Conservation (phyloP, 2,329 filamentous ascomycete species). For the Ascochyta fabae region DNA sequence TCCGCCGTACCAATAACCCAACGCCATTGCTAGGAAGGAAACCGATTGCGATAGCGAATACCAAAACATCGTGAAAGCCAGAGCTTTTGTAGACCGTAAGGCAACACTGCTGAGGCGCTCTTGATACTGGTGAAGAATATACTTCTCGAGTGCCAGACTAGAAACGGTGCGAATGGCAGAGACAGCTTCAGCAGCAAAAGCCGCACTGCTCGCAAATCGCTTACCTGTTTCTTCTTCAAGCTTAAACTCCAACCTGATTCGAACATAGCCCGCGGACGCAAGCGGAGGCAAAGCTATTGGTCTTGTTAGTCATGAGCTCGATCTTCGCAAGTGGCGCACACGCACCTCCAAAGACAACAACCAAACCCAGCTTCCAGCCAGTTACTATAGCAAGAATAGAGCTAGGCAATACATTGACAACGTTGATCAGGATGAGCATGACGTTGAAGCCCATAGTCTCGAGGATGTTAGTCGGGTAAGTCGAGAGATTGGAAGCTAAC, state of each 20-base stretch:
- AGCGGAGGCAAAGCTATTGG: constrained; percentile 28
- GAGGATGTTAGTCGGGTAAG: constrained; percentile 83
- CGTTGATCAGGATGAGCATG: constrained; percentile 81
- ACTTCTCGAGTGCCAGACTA: constrained; percentile 82
- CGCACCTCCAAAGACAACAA: constrained; percentile 76
- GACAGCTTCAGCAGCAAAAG: constrained; percentile 90
- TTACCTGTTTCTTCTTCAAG: constrained; percentile 71
- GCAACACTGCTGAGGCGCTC: constrained; percentile 62
- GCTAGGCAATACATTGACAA: constrained; percentile 78
- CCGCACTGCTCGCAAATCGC: constrained; percentile 66
- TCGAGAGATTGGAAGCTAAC: constrained; percentile 69
- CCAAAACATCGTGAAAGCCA: constrained; percentile 76
- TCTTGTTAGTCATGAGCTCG: not conserved
- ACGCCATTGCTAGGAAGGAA: constrained; percentile 53
- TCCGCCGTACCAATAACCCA: constrained; percentile 50
- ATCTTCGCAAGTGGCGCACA: not conserved
- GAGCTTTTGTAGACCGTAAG: constrained; percentile 66
- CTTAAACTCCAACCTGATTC: constrained; percentile 87
- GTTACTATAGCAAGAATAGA: constrained; percentile 74
- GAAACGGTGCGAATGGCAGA: constrained; percentile 94
- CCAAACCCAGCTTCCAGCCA: constrained; percentile 86
- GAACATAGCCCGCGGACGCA: constrained; percentile 74
- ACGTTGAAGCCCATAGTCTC: constrained; percentile 88
- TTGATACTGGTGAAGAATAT: constrained; percentile 74
- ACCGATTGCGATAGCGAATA: constrained; percentile 87